Evolutionary conservation across 2,329 filamentous ascomycete species (phyloP).

Genomic region (Chaetomium olivaceum): DNA sequence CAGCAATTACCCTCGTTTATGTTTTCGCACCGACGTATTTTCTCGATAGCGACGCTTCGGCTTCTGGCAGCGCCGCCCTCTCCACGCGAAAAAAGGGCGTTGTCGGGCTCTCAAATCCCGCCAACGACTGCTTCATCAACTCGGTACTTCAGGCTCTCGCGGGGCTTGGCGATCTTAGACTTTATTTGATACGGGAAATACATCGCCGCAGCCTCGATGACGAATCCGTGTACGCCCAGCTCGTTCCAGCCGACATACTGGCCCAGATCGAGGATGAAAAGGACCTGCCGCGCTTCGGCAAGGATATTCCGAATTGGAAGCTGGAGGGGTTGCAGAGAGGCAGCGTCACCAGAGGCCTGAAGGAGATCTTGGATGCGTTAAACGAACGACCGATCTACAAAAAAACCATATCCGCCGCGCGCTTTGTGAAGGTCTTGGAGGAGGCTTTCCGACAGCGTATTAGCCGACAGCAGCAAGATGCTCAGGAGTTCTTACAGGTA

Average conservation of each 20-base stretch:
- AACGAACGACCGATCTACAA: constrained; percentile 92
- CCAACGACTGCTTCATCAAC: constrained; percentile 97
- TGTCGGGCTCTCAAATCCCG: constrained; percentile 84
- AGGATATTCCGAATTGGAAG: constrained; percentile 58
- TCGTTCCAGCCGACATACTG: constrained; percentile 45
- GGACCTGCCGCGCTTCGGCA: constrained; percentile 20
- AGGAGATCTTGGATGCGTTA: constrained; percentile 86
- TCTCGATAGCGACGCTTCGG: constrained; percentile 76
- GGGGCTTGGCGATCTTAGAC: constrained; percentile 80
- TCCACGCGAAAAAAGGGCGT: constrained; percentile 73
- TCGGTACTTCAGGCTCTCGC: constrained; percentile 91
- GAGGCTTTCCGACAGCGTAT: constrained; percentile 85
- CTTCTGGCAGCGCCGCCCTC: constrained; percentile 39
- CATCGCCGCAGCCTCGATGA: constrained; percentile 82
- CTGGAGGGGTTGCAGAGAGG: constrained; percentile 73
- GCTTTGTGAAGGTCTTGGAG: constrained; percentile 82
- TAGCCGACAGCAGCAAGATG: constrained; percentile 93
- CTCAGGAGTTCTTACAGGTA: constrained; percentile 94
- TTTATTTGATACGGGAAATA: constrained; percentile 90
- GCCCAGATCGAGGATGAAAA: constrained; percentile 10
- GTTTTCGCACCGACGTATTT: constrained; percentile 98
- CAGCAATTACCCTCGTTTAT: constrained; percentile 92
- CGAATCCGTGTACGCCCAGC: constrained; percentile 68
- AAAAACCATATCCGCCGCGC: constrained; percentile 87
- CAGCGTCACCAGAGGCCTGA: constrained; percentile 80